Evolutionary conservation across 352 stramenopile species (phyloP), one percentile per base, ranked within the genome.

Genomic region (Globisporangium polare): DNA sequence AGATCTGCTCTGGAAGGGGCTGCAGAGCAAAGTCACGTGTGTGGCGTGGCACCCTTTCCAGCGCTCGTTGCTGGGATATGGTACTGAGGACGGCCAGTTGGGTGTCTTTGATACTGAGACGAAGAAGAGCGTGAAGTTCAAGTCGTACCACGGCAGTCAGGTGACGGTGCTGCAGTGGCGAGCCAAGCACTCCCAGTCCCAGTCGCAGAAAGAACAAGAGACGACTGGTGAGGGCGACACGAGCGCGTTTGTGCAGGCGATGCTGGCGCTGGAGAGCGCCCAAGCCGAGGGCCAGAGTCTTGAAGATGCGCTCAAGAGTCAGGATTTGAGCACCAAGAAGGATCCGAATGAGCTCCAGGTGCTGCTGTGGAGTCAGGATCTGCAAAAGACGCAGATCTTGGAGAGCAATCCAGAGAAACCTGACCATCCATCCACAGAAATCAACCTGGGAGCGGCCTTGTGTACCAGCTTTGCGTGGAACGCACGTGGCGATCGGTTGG

Each of bases 21-120:
- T 93, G 27, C 80, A 93, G 47, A 90, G 81, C 68, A 91, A 91
- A 52, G 58, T 93, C 29, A 91, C 81, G 26, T 79, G 73, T 12
- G 68, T 93, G 20, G 63, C 60, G 35, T 93, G 84, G 81, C 75
- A 90, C 66, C 81, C 81, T 8, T 56, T 89, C 29, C 56, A 83
- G 49, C 52, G 75, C 12, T 64, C 72, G 13, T 47, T 86, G 13
- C 59, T 93, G 17, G 84, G 77, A 2, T 93, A 86, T 51, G 81
- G 81, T 4, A 90, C 78, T n/a, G 84, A 91, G 66, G 81, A 91
- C 42, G 84, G 84, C 1, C 68, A 72, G 7, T 46, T 93, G 49
- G 84, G 80, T 0, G 5, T 88, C 18, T 89, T 88, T 59, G 72
- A 93, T 51, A 62, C 68, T 0, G 67, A 75, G 29, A 71, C 64